A percentile compares a stretch with the other conserved stretches of the same genome.
phyloP scores from a whole-genome alignment of 1,284 basidiomycete genomes.

The Heterobasidion occidentale region DNA sequence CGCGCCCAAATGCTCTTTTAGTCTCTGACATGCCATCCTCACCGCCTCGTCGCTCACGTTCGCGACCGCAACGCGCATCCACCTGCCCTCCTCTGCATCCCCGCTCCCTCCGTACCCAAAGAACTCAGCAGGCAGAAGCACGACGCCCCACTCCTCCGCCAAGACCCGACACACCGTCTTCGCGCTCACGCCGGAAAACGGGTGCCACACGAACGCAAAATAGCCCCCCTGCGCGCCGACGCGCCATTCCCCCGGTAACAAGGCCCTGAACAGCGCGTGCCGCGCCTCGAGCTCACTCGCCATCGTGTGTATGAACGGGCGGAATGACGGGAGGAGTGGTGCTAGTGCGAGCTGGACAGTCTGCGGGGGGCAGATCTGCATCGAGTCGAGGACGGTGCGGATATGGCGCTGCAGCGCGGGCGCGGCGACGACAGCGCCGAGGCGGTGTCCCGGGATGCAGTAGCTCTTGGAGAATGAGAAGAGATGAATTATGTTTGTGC shows the following conservation, averaged over 20 bases:
- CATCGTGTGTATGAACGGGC: conserved; percentile 44
- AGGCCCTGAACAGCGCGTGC: conserved; percentile 49
- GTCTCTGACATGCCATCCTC: conserved; percentile 46
- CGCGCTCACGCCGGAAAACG: conserved; percentile 45
- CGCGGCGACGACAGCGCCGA: conserved; percentile 71
- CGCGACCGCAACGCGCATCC: conserved; percentile 78
- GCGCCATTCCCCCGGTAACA: conserved; percentile 44
- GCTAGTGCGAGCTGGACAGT: conserved; percentile 64
- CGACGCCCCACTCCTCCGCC: conserved; percentile 56
- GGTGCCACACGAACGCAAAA: conserved; percentile 73
- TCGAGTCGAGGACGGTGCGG: conserved; percentile 67
- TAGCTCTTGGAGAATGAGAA: conserved; percentile 84
- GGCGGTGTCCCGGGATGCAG: conserved; percentile 78
- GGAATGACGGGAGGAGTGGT: conserved; percentile 43
- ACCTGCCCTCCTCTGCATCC: conserved; percentile 37
- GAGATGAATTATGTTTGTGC: conserved; percentile 59
- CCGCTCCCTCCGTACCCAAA: conserved; percentile 38
- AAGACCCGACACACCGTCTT: conserved; percentile 51
- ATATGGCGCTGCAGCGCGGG: conserved; percentile 47
- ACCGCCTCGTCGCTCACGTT: conserved; percentile 68
- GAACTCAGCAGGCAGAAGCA: conserved; percentile 64
- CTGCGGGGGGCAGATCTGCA: conserved; percentile 75
- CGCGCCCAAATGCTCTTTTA: conserved; percentile 25
- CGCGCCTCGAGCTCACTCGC: conserved; percentile 47
- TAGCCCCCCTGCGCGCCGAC: conserved; percentile 65